Base-by-base conservation (phyloP, 2,329 filamentous ascomycete genomes). In the Diaporthe ampelina region DNA sequence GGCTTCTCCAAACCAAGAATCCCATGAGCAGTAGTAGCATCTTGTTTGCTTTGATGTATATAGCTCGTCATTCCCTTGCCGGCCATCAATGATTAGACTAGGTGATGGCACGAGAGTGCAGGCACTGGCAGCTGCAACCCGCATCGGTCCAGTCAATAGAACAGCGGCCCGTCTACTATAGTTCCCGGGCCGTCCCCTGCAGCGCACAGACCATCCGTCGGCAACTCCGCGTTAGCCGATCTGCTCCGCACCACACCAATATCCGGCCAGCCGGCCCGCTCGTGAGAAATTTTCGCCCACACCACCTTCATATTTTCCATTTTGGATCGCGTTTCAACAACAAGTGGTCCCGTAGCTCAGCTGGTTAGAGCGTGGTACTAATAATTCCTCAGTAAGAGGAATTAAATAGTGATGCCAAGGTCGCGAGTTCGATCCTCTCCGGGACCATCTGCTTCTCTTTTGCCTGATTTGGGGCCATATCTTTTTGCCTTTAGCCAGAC, bases 351-450 rank as follows among this genome's bases (percentile, higher is more conserved):
- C 73, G 73, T 74, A 74, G 73, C 73, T 74, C 73, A 74, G 67
- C 48, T 74, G 73, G 73, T 74, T 52, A 74, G 73, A 74, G 73
- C 73, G 73, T 74, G 57, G 73, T 74, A 74, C 73, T 74, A 74
- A 74, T 74, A 74, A 43, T 52, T 65, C 40, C 48, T 29, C 7
- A 7, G 58, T 9, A 5, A 21, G 21, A 37, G 45, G n/a, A 45
- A 57, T 45, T 15, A 61, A 61, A 52, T 13, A 9, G 67, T 74
- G 45, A 74, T 74, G 73, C 72, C 56, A 74, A 74, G 72, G 72
- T 57, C 67, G 72, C 65, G 72, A 63, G 72, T 74, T 74, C 72
- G 73, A 74, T 71, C 71, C 71, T 58, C 71, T 73, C 63, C 71
- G 71, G 71, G 71, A 73, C 71, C 71, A 73, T 13, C 11, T 48